Base-by-base conservation (phyloP, 2,329 filamentous ascomycete species). In the Penicillium capsulatum region DNA sequence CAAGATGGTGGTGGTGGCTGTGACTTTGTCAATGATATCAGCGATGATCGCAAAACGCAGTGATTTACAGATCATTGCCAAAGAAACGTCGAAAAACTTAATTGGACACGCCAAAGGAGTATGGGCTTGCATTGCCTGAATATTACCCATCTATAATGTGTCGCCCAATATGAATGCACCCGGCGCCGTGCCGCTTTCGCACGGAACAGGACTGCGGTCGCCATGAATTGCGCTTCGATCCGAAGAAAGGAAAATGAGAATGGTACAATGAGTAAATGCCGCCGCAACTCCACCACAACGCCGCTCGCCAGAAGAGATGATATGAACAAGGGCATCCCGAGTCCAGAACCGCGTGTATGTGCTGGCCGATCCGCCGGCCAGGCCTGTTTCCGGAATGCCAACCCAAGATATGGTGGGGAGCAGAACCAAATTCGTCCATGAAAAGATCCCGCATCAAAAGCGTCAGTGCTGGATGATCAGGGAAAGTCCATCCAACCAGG, bases 401-500 rank as follows among this genome's bases (percentile, higher is more conserved):
- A 36, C 37, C 32, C 40, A 22, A 36, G 27, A 44, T 27, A 11
- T 35, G 31, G 33, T 34, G 33, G 19, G 24, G 27, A 33, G 40
- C 20, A 39, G 36, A 22, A 26, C 31, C 13, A 16, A 8, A 19
- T 11, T 17, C 15, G n/a, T 19, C 11, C 11, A 6, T 4, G 37
- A 28, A 13, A 35, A 3, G 16, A 31, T 38, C 31, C 38, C 15
- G 7, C 1, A 15, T 14, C 20, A 28, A 15, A 27, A 31, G 16
- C n/a, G 17, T 38, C 65, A 87, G 53, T 81, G 75, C 33, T 80
- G 80, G 55, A 89, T 85, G 55, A 97, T 81, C 40, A 95, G 73
- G 7, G 86, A 84, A 62, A 96, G 87, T 3, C 86, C 85, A 61
- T 95, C 88, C 15, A 96, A 70, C 87, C 87, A 94, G 34, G 77